Evolutionary conservation across 208 protist species (phyloP).

Genomic region (Acanthamoeba lenticulata): DNA sequence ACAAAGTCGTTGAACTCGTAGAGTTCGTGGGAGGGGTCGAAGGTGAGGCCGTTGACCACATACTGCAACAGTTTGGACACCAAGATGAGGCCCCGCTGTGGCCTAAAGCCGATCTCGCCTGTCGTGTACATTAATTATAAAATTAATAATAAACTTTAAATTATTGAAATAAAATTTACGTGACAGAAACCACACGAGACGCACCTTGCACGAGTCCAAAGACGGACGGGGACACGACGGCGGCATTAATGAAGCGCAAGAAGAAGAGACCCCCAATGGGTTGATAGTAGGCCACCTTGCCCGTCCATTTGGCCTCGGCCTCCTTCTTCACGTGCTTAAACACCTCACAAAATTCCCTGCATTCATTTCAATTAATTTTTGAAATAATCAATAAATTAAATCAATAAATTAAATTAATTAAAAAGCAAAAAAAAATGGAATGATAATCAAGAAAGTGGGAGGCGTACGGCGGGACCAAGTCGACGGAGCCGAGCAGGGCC

Average conservation of each 20-base stretch:
- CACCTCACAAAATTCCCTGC: conserved; percentile 14
- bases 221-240: neutral
- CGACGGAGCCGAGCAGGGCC: neutral
- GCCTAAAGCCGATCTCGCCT: conserved; percentile 44
- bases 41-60: conserved; percentile 35
- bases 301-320: neutral
- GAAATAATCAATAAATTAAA: too few relatives aligned
- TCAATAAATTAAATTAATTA: too few relatives aligned
- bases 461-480: neutral
- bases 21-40: conserved; percentile 11
- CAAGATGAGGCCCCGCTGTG: conserved; percentile 25
- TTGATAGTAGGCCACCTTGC: conserved; percentile 39
- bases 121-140: neutral
- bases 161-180: too few relatives aligned
- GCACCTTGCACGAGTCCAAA: conserved; percentile 45
- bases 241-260: conserved; percentile 38
- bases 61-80: conserved; percentile 57
- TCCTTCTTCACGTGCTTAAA: conserved; percentile 60
- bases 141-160: neutral
- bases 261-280: conserved; percentile 50
- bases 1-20: conserved; percentile 59
- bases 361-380: neutral
- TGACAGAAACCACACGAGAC: too few relatives aligned
- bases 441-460: neutral
- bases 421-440: too few relatives aligned